Evolutionary conservation across 2,329 filamentous ascomycete species (phyloP), one percentile per base, ranked within the genome.

Genomic region (Lachnellula cervina): DNA sequence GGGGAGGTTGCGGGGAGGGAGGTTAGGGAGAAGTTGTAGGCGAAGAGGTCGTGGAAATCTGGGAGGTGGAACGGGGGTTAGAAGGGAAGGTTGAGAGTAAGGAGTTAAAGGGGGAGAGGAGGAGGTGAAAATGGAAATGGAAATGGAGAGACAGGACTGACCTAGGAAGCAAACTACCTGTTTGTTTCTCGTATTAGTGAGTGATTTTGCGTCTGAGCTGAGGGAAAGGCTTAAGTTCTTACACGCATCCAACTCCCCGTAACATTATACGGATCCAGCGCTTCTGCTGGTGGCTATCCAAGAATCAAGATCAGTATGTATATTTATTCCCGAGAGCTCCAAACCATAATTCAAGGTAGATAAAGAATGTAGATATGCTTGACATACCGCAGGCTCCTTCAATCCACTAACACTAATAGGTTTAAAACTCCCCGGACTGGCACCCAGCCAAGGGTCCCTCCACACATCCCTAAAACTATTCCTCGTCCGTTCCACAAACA

Each of bases 231-330:
- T 11, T 21, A 38, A n/a, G 37, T 13, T 63, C 76, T 57, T 62
- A 88, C 83, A 38, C 88, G 77, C 66, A 87, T 78, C 86, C 87
- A 93, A 7, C 81, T 83, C 1, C 89, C 89, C 0, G 81, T 80
- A 4, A 91, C 75, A 45, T 80, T 83, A 64, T 89, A 93, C 0
- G 88, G 88, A 66, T 92, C 88, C 52, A 76, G 70, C 7, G 48
- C 37, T 23, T 58, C 25, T 6, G 21, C 38, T 11, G 51, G 51
- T 17, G 43, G 25, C 5, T 32, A 32, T 4, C 9, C 9, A 32
- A 32, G 9, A 32, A 32, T 3, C 9, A 32, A 11, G 9, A 13
- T 32, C 28, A 32, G 28, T 32, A 32, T 32, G 9, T 3, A 3
- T 9, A 32, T 32, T 11, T 32, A 32, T 32, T 32, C 3, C 9